Percentiles rank a stretch among this genome's conserved stretches.
phyloP scores from a whole-genome alignment of 768 basidiomycete species.

The Hypsizygus marmoreus region DNA sequence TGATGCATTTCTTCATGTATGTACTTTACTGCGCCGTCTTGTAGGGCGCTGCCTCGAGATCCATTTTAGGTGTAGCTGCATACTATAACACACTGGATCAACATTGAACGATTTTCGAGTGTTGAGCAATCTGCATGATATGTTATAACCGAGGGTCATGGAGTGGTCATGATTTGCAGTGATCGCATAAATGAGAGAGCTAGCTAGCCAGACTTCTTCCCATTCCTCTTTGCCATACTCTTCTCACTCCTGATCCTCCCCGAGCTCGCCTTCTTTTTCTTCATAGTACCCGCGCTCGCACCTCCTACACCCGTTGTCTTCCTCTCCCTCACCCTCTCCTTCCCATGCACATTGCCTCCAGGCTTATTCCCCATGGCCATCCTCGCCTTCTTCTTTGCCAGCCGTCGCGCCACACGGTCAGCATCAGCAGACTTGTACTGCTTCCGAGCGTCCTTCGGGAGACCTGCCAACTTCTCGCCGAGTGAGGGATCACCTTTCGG shows the following conservation, averaged over 20 bases:
- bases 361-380: conserved; percentile 41
- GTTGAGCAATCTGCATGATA: too few relatives aligned
- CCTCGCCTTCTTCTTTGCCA: conserved; percentile 89
- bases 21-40: too few relatives aligned
- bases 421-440: conserved; percentile 75
- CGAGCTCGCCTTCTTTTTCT: conserved; percentile 32
- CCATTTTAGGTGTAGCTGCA: too few relatives aligned
- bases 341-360: conserved; percentile 34
- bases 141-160: too few relatives aligned
- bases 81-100: too few relatives aligned
- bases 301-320: conserved; percentile 38
- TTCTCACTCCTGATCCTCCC: conserved; percentile 55
- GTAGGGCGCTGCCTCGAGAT: too few relatives aligned
- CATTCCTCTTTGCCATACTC: conserved; percentile 54
- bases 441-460: conserved; percentile 88
- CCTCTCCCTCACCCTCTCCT: conserved; percentile 49
- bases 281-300: conserved; percentile 30
- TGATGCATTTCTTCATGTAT: too few relatives aligned
- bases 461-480: conserved; percentile 72
- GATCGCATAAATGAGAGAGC: too few relatives aligned
- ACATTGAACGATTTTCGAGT: too few relatives aligned
- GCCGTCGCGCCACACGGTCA: conserved; percentile 77
- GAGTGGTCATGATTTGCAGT: too few relatives aligned
- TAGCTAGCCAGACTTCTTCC: conserved; percentile 54
- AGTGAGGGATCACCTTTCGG: conserved; percentile 84